Base-by-base conservation (phyloP, 352 stramenopile species). In the Globisporangium echinulatum region DNA sequence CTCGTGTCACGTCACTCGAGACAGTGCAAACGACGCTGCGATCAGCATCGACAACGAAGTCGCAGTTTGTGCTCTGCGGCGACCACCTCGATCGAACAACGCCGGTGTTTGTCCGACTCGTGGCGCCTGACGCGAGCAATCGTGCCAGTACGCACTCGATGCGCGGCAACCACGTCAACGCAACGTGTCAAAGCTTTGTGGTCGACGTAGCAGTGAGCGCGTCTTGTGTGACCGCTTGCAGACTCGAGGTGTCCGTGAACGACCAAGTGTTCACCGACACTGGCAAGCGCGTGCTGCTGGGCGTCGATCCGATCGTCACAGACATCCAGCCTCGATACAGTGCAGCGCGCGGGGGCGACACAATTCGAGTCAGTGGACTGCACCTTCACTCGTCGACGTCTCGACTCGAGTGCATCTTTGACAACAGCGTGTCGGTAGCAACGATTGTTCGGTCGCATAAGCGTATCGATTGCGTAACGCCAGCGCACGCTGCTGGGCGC, bases 211-310 rank as follows among this genome's bases (percentile, higher is more conserved):
- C 40, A 10, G 19, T 37, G 5, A 42, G 15, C 9, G 9, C 54
- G 25, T 5, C 14, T 5, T 69, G 63, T 7, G 7, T 46, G 6
- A 3, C 47, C 38, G 60, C 56, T 1, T 84, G 75, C n/a, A 49
- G 68, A 14, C 3, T 77, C 6, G 56, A 68, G 8, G n/a, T 78
- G 7, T 85, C 75, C 5, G 64, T 82, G 4, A 85, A 85, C 50
- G 70, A 78, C 11, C 72, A 80, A 33, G 63, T 60, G 1, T 80
- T 71, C 57, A 37, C 25, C 0, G 52, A 55, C 37, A 73, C 66
- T 1, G 69, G 63, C 15, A 77, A 68, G 36, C 39, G 50, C 36
- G 40, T 80, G 13, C 38, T 44, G 11, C 33, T 80, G 1, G 50
- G 54, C 11, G 25, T 61, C 7, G 4, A 59, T 36, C 50, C 56